Evolutionary conservation across 257 asterid genomes (phyloP), one percentile per base, ranked within the genome.

Genomic region (Echium plantagineum): DNA sequence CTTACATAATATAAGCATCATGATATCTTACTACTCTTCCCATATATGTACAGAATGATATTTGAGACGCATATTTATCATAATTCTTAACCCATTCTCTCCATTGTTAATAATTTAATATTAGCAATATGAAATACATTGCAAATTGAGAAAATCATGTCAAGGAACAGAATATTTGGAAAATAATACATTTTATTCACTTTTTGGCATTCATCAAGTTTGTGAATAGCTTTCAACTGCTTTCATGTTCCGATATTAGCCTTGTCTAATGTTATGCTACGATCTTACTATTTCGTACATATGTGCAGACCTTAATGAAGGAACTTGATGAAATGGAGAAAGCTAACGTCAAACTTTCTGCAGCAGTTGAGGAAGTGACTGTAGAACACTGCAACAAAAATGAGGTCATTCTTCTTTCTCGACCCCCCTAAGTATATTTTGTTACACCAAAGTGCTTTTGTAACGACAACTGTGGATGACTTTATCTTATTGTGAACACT

Each of bases 321-420:
- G 96, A 88, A 76, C 85, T 91, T 55, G 98, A 89, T 67, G 95
- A 84, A 78, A 85, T 91, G 95, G 98, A 86, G 69, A 89, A 91
- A 79, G 84, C 82, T 68, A 91, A 91, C 42, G 86, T 86, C 7
- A 82, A 91, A 71, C 87, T 91, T 57, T 90, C 98, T 19, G 73
- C 90, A 64, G 95, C 95, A 61, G 94, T 91, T 35, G 98, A 91
- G 67, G 96, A 88, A 18, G 96, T 88, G 70, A 84, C 89, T 15
- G 80, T 80, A 32, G 96, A 91, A 78, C 96, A 91, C 67, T 80
- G 81, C 85, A 88, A 91, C 83, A 91, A 91, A 85, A 91, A 80
- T 52, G 97, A 85, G 85, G 97, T 86, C 51, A 58, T 12, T 46
- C 66, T 20, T 47, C 15, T 61, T 62, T 22, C 57, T 51, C 49